These are phyloP conservation scores for Rhodotorula sp. DNA, from an alignment of 1,284 basidiomycete species.

Conservation along the genomic window DNA sequence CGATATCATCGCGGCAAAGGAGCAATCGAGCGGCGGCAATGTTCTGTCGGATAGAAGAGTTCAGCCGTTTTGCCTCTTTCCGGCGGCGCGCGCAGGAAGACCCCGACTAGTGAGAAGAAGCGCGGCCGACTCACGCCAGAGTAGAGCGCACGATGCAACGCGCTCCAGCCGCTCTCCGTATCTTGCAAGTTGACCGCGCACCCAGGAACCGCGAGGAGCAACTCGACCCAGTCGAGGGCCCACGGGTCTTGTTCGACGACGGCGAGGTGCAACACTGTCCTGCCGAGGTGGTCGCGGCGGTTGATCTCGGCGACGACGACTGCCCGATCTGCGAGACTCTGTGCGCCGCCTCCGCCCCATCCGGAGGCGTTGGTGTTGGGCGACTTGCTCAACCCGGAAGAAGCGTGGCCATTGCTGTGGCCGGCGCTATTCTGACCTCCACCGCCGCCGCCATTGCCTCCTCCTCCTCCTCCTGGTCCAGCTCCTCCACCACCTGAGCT, in stretches of 20 bases:
- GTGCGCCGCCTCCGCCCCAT: constrained; percentile 12
- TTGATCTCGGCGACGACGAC: constrained; percentile 61
- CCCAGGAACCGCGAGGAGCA: constrained; percentile 72
- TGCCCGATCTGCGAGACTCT: constrained; percentile 8
- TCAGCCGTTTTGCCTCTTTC: background rate
- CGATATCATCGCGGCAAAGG: constrained; percentile 70
- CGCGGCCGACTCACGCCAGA: constrained; percentile 53
- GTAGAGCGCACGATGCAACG: constrained; percentile 88
- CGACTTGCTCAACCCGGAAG: constrained; percentile 20
- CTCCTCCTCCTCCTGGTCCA: background rate
- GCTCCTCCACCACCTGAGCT: background rate
- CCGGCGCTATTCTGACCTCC: background rate
- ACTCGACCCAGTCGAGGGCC: constrained; percentile 72
- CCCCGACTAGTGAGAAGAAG: background rate
- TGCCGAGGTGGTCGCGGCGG: constrained; percentile 66
- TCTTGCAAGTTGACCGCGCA: constrained; percentile 82
- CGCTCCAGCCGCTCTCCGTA: constrained; percentile 82
- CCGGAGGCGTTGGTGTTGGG: constrained; percentile 1
- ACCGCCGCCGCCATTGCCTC: background rate
- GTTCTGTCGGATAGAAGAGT: constrained; percentile 53
- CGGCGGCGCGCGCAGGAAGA: background rate
- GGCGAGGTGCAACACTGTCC: constrained; percentile 77
- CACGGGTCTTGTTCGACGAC: constrained; percentile 62
- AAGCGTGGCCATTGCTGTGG: background rate
- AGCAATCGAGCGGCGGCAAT: constrained; percentile 72